Conservation (phyloP, 106 monocot species). For the Posidonia australis region DNA sequence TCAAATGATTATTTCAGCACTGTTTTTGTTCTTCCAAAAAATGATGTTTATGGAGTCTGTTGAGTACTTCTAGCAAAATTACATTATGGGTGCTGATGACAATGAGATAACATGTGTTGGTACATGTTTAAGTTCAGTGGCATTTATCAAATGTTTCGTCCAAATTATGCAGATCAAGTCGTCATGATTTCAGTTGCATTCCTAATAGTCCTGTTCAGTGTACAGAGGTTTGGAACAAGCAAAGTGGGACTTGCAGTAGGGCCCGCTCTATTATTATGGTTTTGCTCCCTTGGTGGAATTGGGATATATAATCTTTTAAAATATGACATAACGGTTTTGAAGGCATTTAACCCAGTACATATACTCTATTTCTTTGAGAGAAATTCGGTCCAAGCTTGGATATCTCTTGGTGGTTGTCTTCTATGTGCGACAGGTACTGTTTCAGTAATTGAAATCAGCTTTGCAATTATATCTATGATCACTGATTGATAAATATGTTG, state of each 20-base stretch:
- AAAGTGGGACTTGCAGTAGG: slow-evolving; percentile 82
- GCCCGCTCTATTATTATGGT: slow-evolving; percentile 85
- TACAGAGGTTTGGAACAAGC: slow-evolving; percentile 83
- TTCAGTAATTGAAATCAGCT: neutral
- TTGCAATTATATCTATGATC: too few relatives aligned
- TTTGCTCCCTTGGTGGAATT: slow-evolving; percentile 70
- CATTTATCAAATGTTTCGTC: slow-evolving; percentile 1
- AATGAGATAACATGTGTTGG: too few relatives aligned
- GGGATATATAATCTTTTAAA: slow-evolving; percentile 72
- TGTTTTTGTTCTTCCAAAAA: too few relatives aligned
- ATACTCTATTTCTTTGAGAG: slow-evolving; percentile 58
- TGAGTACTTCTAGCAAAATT: too few relatives aligned
- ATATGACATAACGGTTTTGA: slow-evolving; percentile 47
- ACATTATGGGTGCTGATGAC: too few relatives aligned
- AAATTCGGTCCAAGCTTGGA: slow-evolving; percentile 61
- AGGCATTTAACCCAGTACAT: slow-evolving; percentile 67
- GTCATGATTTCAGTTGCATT: slow-evolving; percentile 82
- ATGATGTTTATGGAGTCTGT: too few relatives aligned
- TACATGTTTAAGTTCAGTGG: neutral
- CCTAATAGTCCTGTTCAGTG: slow-evolving; percentile 67
- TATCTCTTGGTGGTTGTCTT: slow-evolving; percentile 81
- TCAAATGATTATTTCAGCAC: neutral
- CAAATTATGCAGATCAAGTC: slow-evolving; percentile 47
- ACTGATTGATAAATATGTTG: too few relatives aligned
- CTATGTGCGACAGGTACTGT: slow-evolving; percentile 71